phyloP scores from a whole-genome alignment of 768 basidiomycete genomes.

The Suillus spraguei region DNA sequence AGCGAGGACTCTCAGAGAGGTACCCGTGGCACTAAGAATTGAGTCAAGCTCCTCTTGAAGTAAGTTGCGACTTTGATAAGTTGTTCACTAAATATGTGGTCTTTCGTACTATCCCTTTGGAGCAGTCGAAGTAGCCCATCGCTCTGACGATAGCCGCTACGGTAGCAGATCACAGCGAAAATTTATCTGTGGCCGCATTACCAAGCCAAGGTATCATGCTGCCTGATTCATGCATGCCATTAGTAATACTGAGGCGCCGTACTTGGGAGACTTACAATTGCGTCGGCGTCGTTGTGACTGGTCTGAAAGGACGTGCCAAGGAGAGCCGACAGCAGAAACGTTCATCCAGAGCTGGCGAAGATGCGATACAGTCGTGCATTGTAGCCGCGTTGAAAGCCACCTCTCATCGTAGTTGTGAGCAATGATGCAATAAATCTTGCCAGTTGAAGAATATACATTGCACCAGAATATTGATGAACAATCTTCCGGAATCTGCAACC shows the following conservation, averaged over 20 bases:
- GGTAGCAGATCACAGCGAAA: conserved; percentile 57
- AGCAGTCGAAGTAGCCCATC: conserved; percentile 53
- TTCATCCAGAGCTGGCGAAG: conserved; percentile 59
- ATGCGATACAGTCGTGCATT: conserved; percentile 77
- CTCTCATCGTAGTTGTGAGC: conserved; percentile 59
- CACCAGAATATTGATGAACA: too few relatives aligned
- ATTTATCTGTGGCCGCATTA: conserved; percentile 59
- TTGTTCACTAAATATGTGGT: conserved; percentile 52
- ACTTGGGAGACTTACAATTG: conserved; percentile 46
- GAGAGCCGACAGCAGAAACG: conserved; percentile 64
- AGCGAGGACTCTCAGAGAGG: conserved; percentile 23
- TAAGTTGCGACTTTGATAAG: conserved; percentile 58
- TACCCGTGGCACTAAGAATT: conserved; percentile 29
- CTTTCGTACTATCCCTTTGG: conserved; percentile 18
- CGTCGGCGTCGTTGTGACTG: conserved; percentile 45
- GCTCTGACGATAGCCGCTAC: conserved; percentile 57
- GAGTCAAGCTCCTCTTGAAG: conserved; percentile 60
- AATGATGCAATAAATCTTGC: conserved; percentile 72
- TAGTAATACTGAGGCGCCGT: neutral
- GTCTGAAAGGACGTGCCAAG: conserved; percentile 53
- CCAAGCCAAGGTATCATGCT: conserved; percentile 55
- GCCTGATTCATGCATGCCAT: too few relatives aligned
- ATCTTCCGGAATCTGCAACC: neutral
- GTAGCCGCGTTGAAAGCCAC: conserved; percentile 82
- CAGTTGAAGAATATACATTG: conserved; percentile 26